Evolutionary conservation across 306 rosid species (phyloP), one percentile per base, ranked within the genome.

Genomic region (Corylus heterophylla): DNA sequence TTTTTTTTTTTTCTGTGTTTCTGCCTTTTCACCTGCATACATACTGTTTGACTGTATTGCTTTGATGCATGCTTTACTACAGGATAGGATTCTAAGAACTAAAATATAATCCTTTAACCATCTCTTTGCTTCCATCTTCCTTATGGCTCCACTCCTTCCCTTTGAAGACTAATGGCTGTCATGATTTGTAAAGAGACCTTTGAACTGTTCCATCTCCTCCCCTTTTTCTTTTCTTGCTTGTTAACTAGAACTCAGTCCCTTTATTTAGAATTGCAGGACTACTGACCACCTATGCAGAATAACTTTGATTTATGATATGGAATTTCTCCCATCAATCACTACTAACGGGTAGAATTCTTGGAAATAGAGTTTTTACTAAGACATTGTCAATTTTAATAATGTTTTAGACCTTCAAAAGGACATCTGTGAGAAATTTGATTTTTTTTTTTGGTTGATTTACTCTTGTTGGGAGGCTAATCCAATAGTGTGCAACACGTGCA

Each of bases 1-100:
- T 84, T 66, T 54, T 51, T 62, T 45, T 76, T 9, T 13, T 8
- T 12, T 18, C 58, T 68, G 37, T 68, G 12, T 54, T 47, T 74
- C 74, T 17, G 55, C 18, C 17, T 25, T 18, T 8, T 10, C 20
- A 10, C n/a, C 6, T 71, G 74, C 79, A 73, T 79, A 4, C 73
- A 25, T 37, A 13, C n/a, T 79, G 80, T 71, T 18, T 82, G 74
- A 71, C 74, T 79, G 56, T 54, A 3, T 27, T 68, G 68, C 16
- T 67, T 59, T 13, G n/a, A 55, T 80, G 80, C 58, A 16, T 75
- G 63, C 16, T 76, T 81, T 42, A 47, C 35, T 66, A 39, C 49
- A 54, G 72, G 77, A 50, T 58, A 49, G 66, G 71, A 35, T 64
- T 78, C 29, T 18, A 9, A 42, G 50, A 39, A 18, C 51, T 42